A percentile compares a stretch with the other conserved stretches of the same genome.
Conservation (phyloP, 306 rosid species). For the Quercus bicolor region DNA sequence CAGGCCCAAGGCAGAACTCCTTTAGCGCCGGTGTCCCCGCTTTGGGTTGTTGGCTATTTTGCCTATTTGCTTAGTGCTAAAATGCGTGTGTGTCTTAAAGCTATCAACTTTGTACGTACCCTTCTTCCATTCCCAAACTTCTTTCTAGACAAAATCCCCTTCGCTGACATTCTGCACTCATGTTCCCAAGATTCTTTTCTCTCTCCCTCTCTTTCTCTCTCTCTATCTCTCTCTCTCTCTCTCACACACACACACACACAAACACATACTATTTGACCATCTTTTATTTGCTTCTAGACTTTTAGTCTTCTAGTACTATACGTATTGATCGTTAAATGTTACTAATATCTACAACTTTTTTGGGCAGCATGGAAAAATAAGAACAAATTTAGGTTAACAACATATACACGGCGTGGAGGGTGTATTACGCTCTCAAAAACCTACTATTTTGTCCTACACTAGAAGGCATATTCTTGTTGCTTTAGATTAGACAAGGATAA, state of each 20-base stretch:
- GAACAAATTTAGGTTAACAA: too few species aligned
- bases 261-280: constrained; percentile 28
- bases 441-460: too few species aligned
- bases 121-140: constrained; percentile 31
- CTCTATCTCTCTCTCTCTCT: not conserved
- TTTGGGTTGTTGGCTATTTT: constrained; percentile 36
- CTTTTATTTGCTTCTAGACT: not conserved
- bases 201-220: not conserved
- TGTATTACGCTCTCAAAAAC: too few species aligned
- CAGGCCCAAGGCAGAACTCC: constrained; percentile 81
- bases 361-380: too few species aligned
- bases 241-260: not conserved
- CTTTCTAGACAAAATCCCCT: constrained; percentile 48
- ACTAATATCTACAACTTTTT: too few species aligned
- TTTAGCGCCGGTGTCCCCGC: constrained; percentile 98
- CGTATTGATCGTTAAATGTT: too few species aligned
- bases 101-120: constrained; percentile 36
- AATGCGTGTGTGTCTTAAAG: constrained; percentile 23
- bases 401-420: too few species aligned
- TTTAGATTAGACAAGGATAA: too few species aligned
- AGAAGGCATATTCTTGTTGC: too few species aligned
- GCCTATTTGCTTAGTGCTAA: constrained; percentile 19
- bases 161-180: constrained; percentile 71
- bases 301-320: too few species aligned
- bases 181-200: constrained; percentile 50